Conservation (phyloP, 2,329 filamentous ascomycete species). For the Bimuria novae-zelandiae region DNA sequence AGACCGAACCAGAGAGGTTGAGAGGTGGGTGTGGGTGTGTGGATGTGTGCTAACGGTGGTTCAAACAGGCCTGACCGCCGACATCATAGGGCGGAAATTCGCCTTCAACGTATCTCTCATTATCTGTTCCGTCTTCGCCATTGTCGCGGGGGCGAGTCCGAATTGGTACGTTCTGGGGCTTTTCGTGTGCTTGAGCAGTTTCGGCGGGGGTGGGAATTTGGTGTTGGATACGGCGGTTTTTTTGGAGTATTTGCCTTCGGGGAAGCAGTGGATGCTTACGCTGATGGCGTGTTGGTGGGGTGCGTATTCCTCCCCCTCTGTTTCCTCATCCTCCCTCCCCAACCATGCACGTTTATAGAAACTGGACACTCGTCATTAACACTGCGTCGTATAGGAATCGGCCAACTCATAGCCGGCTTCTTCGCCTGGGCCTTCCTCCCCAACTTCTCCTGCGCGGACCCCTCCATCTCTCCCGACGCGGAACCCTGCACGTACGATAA, state of each 20-base stretch:
- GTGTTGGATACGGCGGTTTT: slow-evolving; percentile 67
- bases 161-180: slow-evolving; percentile 68
- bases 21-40: no score
- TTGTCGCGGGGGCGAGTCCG: slow-evolving; percentile 69
- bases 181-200: slow-evolving; percentile 66
- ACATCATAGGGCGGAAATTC: slow-evolving; percentile 69
- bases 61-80: slow-evolving; percentile 57
- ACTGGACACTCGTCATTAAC: no score
- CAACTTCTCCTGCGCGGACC: slow-evolving; percentile 53
- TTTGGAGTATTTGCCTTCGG: slow-evolving; percentile 60
- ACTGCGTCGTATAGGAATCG: slow-evolving; percentile 43
- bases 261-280: slow-evolving; percentile 68
- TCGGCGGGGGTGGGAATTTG: slow-evolving; percentile 67
- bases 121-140: slow-evolving; percentile 64
- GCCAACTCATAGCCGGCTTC: slow-evolving; percentile 57
- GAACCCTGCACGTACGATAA: slow-evolving; percentile 55
- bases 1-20: no score
- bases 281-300: slow-evolving; percentile 65
- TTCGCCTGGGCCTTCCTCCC: slow-evolving; percentile 60
- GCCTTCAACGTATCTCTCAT: slow-evolving; percentile 72
- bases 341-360: no score
- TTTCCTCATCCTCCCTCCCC: no score
- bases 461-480: slow-evolving; percentile 39
- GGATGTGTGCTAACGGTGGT: no score
- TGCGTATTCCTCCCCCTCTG: no score